Percentiles rank a stretch among this genome's conserved stretches.
These are phyloP conservation scores for Ophiostoma sp. DNA, from an alignment of 2,329 filamentous ascomycete genomes.

Conservation along the genomic window DNA sequence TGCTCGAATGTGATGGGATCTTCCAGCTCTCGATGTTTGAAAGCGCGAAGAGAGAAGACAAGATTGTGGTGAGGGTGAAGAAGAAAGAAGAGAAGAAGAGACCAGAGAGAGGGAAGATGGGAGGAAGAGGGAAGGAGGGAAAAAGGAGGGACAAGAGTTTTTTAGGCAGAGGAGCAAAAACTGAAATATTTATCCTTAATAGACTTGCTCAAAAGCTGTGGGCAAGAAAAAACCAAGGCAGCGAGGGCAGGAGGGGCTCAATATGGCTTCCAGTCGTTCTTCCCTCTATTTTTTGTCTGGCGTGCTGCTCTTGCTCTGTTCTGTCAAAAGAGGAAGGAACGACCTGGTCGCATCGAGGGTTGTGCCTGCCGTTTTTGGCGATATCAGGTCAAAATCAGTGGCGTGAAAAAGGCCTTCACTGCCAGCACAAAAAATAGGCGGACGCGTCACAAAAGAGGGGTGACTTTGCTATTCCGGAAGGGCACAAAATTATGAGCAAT, in stretches of 20 bases:
- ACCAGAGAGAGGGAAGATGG: not conserved
- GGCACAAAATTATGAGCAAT: not conserved
- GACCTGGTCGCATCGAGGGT: not conserved
- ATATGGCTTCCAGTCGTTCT: not conserved
- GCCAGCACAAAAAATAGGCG: not conserved
- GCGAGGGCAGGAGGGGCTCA: not conserved
- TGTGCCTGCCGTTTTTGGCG: not conserved
- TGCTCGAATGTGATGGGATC: not conserved
- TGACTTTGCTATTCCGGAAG: not conserved
- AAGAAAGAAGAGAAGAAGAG: not conserved
- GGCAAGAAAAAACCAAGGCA: not conserved
- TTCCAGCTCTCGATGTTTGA: not conserved
- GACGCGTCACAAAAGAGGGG: not conserved
- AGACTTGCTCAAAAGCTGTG: not conserved
- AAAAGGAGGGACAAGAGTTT: not conserved
- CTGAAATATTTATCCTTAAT: not conserved
- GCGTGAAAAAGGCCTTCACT: not conserved
- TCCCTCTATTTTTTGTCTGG: not conserved
- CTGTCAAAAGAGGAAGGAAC: slow-evolving; percentile 16
- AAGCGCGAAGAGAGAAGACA: not conserved
- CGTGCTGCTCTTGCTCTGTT: not conserved
- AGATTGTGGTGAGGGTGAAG: not conserved
- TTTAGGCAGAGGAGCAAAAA: not conserved
- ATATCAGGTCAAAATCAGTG: not conserved
- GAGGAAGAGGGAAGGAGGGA: not conserved